A percentile compares a stretch with the other conserved stretches of the same genome.
These are phyloP conservation scores for Aspergillus cavernicola DNA, from an alignment of 495 filamentous ascomycete genomes.

Conservation along the genomic window DNA sequence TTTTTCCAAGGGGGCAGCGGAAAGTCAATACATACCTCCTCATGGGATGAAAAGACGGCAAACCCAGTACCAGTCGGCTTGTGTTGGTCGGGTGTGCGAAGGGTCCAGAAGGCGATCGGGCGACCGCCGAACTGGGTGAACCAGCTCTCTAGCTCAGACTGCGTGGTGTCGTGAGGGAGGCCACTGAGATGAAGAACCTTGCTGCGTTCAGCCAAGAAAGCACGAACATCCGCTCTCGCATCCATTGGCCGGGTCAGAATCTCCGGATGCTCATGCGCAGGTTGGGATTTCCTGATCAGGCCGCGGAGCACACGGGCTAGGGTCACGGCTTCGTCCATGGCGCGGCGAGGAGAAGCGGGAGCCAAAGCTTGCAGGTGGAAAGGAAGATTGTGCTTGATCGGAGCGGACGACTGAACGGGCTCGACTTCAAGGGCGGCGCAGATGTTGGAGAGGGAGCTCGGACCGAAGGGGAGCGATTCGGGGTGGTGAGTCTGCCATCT, in stretches of 20 bases:
- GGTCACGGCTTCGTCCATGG: conserved; percentile 96
- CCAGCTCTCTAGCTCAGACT: conserved; percentile 98
- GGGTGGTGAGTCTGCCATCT: conserved; percentile 98
- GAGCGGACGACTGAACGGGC: conserved; percentile 90
- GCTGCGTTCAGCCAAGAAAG: conserved; percentile 90
- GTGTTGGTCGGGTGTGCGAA: conserved; percentile 96
- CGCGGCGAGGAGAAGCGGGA: conserved; percentile 92
- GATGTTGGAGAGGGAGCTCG: conserved; percentile 92
- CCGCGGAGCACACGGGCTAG: conserved; percentile 87
- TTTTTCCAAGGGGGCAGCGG: no score
- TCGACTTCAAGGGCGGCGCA: conserved; percentile 97
- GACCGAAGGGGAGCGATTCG: conserved; percentile 93
- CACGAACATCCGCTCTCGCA: conserved; percentile 92
- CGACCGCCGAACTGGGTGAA: conserved; percentile 98
- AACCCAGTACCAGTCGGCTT: conserved; percentile 98
- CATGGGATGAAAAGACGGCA: conserved; percentile 96
- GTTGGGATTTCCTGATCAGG: conserved; percentile 92
- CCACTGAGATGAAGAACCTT: conserved; percentile 98
- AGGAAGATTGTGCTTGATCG: conserved; percentile 97
- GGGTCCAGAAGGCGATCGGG: conserved; percentile 98
- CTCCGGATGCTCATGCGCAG: conserved; percentile 86
- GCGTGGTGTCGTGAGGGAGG: conserved; percentile 94
- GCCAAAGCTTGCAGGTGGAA: conserved; percentile 97
- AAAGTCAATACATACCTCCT: conserved; percentile 91
- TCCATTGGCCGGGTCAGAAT: conserved; percentile 94